phyloP scores from a whole-genome alignment of 2,329 filamentous ascomycete species.

The Fusarium humuli region DNA sequence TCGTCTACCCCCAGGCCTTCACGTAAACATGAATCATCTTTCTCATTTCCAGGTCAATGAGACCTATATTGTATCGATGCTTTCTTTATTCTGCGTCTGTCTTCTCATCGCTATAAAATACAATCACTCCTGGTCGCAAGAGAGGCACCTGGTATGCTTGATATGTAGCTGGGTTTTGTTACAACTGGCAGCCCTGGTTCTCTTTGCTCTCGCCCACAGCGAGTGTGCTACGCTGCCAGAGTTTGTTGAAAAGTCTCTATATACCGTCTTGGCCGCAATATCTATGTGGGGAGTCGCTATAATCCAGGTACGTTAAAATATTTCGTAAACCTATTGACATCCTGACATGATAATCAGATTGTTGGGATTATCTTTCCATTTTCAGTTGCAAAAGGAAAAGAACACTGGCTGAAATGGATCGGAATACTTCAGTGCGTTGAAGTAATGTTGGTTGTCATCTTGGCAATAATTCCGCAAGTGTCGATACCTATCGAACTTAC shows the following conservation, averaged over 20 bases:
- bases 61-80: neutral
- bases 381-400: neutral
- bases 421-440: neutral
- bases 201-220: neutral
- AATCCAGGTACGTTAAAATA: neutral
- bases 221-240: neutral
- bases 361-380: neutral
- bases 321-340: neutral
- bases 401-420: neutral
- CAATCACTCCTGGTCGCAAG: neutral
- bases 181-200: neutral
- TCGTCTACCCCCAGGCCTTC: neutral
- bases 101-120: neutral
- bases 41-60: neutral
- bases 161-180: slow-evolving; percentile 1
- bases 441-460: neutral
- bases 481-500: neutral
- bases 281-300: neutral
- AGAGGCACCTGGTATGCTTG: neutral
- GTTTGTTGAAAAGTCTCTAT: neutral
- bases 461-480: neutral
- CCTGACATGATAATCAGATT: neutral
- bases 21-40: neutral
- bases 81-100: neutral
- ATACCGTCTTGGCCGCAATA: neutral